Base-by-base conservation (phyloP, 2,329 filamentous ascomycete genomes). In the Hypoxylon sp. region DNA sequence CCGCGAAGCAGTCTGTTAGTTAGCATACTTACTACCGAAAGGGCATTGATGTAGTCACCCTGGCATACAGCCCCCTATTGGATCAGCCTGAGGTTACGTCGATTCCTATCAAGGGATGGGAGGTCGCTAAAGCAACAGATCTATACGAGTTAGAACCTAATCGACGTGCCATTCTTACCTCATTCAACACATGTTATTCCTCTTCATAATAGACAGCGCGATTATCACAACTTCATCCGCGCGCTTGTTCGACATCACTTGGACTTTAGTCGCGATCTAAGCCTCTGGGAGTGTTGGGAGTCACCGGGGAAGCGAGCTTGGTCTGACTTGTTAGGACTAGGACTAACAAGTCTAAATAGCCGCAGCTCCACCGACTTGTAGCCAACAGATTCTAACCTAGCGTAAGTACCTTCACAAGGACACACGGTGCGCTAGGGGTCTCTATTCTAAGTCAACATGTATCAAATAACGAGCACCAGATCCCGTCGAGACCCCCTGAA, bases 221-320 rank as follows among this genome's bases (percentile, higher is more conserved):
- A 32, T 29, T 19, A 59, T 57, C 42, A 67, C n/a, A 57, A 50
- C 59, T 19, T 44, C 67, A 74, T 60, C 67, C 72, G 73, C 75
- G 74, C 74, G 75, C 63, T 63, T 75, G 67, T 74, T 69, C 57
- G 62, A 63, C 13, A n/a, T 42, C 32, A 63, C 17, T 35, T 31
- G n/a, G 27, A 55, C 42, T 61, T 61, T 59, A 70, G 69, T 73
- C 68, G 68, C 17, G 31, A 51, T 60, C 39, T 46, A 21, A 32
- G 24, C 50, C 44, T 59, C 24, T 44, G 48, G n/a, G 27, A 24
- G 24, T 47, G 53, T 63, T 65, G 58, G 54, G 54, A 56, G 61
- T 46, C 50, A 46, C 37, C 24, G 21, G 17, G 37, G 61, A 72
- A 70, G 66, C 70, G 62, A 71, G 37, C 62, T 68, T 62, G 39